These are phyloP conservation scores for Mucor indicus DNA, from an alignment of 371 early-diverging fungal species.

Conservation along the genomic window DNA sequence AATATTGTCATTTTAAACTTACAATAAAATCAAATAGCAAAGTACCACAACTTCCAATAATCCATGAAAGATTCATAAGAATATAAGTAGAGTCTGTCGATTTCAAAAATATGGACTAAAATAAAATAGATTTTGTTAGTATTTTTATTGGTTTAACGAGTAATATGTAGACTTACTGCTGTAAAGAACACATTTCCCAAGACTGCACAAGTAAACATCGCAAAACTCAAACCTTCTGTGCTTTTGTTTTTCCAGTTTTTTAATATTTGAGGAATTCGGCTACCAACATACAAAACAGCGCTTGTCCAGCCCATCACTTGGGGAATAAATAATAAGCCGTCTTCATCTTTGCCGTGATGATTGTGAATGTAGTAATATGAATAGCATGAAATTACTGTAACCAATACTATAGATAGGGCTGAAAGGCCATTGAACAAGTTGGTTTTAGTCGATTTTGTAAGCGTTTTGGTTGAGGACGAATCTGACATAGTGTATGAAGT, in stretches of 20 bases:
- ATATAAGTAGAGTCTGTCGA: conserved; percentile 40
- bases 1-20: no score
- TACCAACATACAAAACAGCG: conserved; percentile 45
- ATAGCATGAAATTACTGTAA: conserved; percentile 20
- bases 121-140: neutral
- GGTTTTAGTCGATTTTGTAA: no score
- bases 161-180: no score
- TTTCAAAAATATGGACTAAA: conserved; percentile 49
- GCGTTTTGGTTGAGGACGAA: no score
- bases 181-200: conserved; percentile 42
- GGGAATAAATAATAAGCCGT: no score
- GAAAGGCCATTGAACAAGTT: conserved; percentile 14
- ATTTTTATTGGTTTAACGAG: no score
- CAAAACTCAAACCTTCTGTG: conserved; percentile 67
- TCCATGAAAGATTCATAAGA: conserved; percentile 54
- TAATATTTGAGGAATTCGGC: conserved; percentile 74
- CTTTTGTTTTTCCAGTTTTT: conserved; percentile 64
- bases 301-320: conserved; percentile 48
- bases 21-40: conserved; percentile 54
- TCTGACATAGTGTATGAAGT: no score
- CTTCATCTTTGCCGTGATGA: neutral
- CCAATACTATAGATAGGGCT: conserved; percentile 9
- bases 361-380: conserved; percentile 15
- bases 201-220: conserved; percentile 73
- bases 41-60: conserved; percentile 45